Base-by-base conservation (phyloP, 2,329 filamentous ascomycete genomes). In the Fusarium chuoi region DNA sequence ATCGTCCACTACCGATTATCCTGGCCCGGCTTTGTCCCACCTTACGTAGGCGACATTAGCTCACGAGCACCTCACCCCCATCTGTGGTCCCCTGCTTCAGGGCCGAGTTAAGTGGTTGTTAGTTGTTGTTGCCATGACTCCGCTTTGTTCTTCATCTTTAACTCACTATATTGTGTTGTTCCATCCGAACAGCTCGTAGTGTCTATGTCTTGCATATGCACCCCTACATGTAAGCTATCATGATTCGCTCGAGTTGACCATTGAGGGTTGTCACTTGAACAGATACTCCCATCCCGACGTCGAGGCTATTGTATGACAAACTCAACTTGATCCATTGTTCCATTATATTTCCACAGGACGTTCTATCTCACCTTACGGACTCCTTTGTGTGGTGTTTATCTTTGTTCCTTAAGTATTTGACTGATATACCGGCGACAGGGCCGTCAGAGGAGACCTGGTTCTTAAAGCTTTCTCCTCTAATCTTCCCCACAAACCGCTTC, bases 21-120 rank as follows among this genome's bases (percentile, higher is more conserved):
- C 51, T 56, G 51, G 63, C 67, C 67, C 51, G 54, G 54, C 45
- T 54, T 26, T 68, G 71, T 75, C 61, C 55, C 66, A 69, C 67
- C 59, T 35, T 51, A 51, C 30, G 30, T 74, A 49, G 55, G 57
- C 30, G 49, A 56, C 48, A 45, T 73, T 51, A 56, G 61, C 56
- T 48, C 56, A 66, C 54, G 70, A 64, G 26, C 41, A 64, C 52
- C 59, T 68, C 70, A 62, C 44, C 39, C 13, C 33, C 41, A 36
- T 18, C 49, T 38, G 52, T 51, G 52, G 59, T 54, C 60, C 65
- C 65, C 56, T 45, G 38, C 42, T 56, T 44, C 52, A 56, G 22
- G 26, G 22, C 36, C 13, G 26, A 33, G 52, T 45, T 24, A 11
- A 44, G 15, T 56, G 38, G 12, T 45, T 57, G 49, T 38, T 62